Conservation (phyloP, 2,329 filamentous ascomycete species). For the Nothophoma quercina region DNA sequence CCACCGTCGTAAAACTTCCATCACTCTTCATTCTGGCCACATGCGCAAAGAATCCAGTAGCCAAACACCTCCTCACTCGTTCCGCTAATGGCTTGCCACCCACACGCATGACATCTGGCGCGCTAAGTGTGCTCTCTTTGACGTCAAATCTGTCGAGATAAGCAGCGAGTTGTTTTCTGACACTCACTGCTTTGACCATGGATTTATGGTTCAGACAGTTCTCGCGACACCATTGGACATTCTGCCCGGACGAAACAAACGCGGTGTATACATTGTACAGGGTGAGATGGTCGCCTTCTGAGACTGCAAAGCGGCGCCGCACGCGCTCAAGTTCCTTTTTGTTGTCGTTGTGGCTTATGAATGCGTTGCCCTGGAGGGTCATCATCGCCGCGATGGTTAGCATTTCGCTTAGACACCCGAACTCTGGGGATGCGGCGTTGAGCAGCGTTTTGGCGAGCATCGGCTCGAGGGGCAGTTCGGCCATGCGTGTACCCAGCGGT, state of each 20-base stretch:
- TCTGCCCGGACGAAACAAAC: slow-evolving; percentile 82
- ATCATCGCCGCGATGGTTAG: slow-evolving; percentile 95
- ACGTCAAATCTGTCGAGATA: slow-evolving; percentile 88
- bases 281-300: slow-evolving; percentile 93
- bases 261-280: slow-evolving; percentile 92
- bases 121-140: slow-evolving; percentile 58
- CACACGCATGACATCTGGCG: slow-evolving; percentile 46
- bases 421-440: slow-evolving; percentile 66
- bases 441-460: slow-evolving; percentile 94
- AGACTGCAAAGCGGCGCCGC: slow-evolving; percentile 82
- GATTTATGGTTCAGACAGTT: slow-evolving; percentile 88
- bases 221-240: slow-evolving; percentile 84
- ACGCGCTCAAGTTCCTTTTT: slow-evolving; percentile 77
- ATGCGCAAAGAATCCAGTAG: slow-evolving; percentile 90
- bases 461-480: slow-evolving; percentile 89
- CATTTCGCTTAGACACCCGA: slow-evolving; percentile 84
- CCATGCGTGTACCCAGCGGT: slow-evolving; percentile 89
- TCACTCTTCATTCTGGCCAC: slow-evolving; percentile 93
- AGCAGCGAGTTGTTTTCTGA: slow-evolving; percentile 83
- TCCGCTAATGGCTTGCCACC: slow-evolving; percentile 66
- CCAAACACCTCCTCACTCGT: slow-evolving; percentile 82
- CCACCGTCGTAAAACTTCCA: slow-evolving; percentile 87
- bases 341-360: slow-evolving; percentile 80
- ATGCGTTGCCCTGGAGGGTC: slow-evolving; percentile 81
- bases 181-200: slow-evolving; percentile 81